Conservation (phyloP, 192 early-diverging fungal genomes). For the Entomortierella parvispora region DNA sequence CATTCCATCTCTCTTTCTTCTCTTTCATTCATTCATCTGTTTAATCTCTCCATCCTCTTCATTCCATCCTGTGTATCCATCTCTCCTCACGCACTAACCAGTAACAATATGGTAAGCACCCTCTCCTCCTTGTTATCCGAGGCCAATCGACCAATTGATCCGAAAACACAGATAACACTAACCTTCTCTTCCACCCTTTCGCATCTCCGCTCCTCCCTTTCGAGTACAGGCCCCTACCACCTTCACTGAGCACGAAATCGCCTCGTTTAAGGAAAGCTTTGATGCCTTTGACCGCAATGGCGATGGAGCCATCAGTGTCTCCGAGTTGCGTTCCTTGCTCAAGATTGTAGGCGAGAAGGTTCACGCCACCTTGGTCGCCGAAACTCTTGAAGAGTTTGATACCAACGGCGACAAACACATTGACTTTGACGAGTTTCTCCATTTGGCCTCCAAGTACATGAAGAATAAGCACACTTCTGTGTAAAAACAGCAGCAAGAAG, state of each 20-base stretch:
- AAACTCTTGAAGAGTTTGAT: constrained; percentile 23
- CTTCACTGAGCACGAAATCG: constrained; percentile 16
- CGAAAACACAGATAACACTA: background rate
- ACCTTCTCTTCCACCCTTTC: background rate
- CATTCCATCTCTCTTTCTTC: background rate
- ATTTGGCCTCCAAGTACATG: constrained; percentile 5
- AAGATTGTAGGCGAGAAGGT: constrained; percentile 25
- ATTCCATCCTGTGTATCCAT: constrained; percentile 1
- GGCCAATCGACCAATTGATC: background rate
- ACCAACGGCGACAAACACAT: constrained; percentile 38
- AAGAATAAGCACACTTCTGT: constrained; percentile 22
- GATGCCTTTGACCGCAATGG: constrained; percentile 23
- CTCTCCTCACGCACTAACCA: background rate
- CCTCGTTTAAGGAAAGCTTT: constrained; percentile 28
- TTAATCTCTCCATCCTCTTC: background rate
- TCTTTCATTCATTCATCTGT: background rate
- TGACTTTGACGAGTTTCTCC: constrained; percentile 33
- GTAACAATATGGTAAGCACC: background rate
- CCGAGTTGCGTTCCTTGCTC: constrained; percentile 28
- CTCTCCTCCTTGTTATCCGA: too few relatives aligned
- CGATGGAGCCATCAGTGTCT: constrained; percentile 25
- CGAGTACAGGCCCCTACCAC: background rate
- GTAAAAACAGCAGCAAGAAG: background rate
- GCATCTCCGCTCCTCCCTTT: background rate
- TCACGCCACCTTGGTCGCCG: constrained; percentile 1